Evolutionary conservation across 805 yeast species (phyloP).

Genomic region (Ogataea allantospora): DNA sequence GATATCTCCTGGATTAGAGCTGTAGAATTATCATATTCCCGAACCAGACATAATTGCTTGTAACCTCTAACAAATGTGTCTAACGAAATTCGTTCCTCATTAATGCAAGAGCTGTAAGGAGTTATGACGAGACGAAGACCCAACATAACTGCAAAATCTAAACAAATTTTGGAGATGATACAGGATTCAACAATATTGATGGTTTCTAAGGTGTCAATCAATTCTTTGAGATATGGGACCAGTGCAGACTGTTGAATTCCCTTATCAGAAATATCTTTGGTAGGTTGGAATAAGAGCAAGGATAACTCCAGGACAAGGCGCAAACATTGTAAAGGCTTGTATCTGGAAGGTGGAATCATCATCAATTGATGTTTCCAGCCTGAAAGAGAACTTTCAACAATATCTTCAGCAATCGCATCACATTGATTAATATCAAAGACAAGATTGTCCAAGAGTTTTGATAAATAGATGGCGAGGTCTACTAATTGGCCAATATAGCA

Average conservation of each 20-base stretch:
- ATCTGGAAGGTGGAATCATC: conserved; percentile 3
- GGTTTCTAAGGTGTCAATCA: conserved; percentile 6
- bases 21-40: conserved; percentile 6
- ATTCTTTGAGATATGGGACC: conserved; percentile 7
- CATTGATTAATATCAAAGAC: conserved; percentile 19
- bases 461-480: conserved; percentile 19
- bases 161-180: conserved; percentile 22
- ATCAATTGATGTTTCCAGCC: conserved; percentile 25
- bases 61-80: conserved; percentile 11
- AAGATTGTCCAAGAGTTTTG: conserved; percentile 23
- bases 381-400: conserved; percentile 24
- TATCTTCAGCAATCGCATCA: conserved; percentile 13
- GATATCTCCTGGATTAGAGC: conserved; percentile 8
- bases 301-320: conserved; percentile 20
- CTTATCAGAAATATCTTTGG: conserved; percentile 8
- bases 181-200: conserved; percentile 20
- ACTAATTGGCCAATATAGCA: conserved; percentile 22
- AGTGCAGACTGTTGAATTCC: conserved; percentile 11
- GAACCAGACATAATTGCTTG: conserved; percentile 3
- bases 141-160: no score
- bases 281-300: conserved; percentile 24
- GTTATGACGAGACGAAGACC: conserved; percentile 21
- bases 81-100: conserved; percentile 10
- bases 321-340: conserved; percentile 9
- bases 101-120: conserved; percentile 9